Conservation (phyloP, 2,329 filamentous ascomycete species). For the Fusarium buharicum region DNA sequence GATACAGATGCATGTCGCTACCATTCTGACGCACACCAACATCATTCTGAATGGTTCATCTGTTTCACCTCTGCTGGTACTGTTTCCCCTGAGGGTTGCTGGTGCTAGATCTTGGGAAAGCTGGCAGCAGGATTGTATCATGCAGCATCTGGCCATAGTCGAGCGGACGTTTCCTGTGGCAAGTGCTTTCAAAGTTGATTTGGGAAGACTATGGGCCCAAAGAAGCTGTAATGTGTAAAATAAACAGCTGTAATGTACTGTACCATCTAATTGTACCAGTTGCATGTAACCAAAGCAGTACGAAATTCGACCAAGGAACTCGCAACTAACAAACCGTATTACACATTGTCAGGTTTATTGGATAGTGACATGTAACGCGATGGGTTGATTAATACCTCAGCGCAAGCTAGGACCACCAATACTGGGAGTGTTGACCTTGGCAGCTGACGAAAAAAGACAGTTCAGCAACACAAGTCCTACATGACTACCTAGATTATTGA, state of each 20-base stretch:
- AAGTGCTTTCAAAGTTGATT: slow-evolving; percentile 37
- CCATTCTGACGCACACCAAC: slow-evolving; percentile 40
- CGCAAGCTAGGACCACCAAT: background rate
- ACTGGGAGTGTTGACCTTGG: background rate
- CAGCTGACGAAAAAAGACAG: slow-evolving; percentile 17
- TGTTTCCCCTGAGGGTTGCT: slow-evolving; percentile 51
- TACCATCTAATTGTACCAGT: too few species aligned
- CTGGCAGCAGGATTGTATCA: slow-evolving; percentile 40
- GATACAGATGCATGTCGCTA: slow-evolving; percentile 39
- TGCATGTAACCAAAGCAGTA: too few species aligned
- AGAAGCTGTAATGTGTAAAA: too few species aligned
- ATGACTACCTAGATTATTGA: background rate
- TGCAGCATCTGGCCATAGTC: slow-evolving; percentile 32
- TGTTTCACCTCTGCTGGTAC: slow-evolving; percentile 48
- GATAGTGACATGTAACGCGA: too few species aligned
- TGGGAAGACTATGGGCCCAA: slow-evolving; percentile 36
- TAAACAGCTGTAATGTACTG: too few species aligned
- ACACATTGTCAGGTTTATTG: too few species aligned
- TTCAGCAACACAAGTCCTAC: slow-evolving; percentile 6
- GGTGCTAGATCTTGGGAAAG: slow-evolving; percentile 45
- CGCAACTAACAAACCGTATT: too few species aligned
- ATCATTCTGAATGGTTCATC: slow-evolving; percentile 30
- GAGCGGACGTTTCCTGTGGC: slow-evolving; percentile 45
- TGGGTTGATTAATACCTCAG: too few species aligned
- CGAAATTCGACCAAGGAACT: too few species aligned